These are phyloP conservation scores for Aspergillus heteromorphus DNA, from an alignment of 495 filamentous ascomycete species.

Conservation along the genomic window DNA sequence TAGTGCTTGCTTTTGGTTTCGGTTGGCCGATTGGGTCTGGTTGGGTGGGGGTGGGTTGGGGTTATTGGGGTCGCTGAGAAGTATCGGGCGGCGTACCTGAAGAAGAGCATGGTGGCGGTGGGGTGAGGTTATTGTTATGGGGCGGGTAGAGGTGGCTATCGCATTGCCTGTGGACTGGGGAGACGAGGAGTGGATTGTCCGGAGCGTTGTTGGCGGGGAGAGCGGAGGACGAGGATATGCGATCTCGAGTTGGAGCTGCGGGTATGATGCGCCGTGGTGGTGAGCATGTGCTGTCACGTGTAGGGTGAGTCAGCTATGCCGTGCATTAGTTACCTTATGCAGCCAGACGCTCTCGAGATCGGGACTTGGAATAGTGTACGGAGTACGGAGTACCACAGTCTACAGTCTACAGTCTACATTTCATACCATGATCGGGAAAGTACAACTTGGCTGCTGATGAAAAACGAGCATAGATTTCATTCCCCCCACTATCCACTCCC, in stretches of 20 bases:
- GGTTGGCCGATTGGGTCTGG: background rate
- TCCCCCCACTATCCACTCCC: background rate
- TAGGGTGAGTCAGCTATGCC: background rate
- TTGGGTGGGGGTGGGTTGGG: background rate
- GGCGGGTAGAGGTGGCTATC: background rate
- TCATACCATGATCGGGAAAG: too few species aligned
- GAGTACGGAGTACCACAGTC: too few species aligned
- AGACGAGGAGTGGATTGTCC: background rate
- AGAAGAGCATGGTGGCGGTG: constrained; percentile 42
- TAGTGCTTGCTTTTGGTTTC: background rate
- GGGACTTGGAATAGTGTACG: too few species aligned
- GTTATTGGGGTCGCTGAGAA: too few species aligned
- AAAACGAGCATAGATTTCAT: too few species aligned
- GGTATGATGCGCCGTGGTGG: background rate
- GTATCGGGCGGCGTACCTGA: constrained; percentile 28
- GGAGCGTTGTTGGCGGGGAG: background rate
- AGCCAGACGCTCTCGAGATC: too few species aligned
- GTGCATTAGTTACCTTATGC: background rate
- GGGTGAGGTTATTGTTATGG: constrained; percentile 1
- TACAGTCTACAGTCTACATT: too few species aligned
- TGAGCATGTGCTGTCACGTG: background rate
- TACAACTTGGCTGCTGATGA: too few species aligned
- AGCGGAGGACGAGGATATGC: background rate
- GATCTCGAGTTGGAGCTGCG: background rate
- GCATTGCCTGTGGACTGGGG: background rate